Evolutionary conservation across 441 rosid species (phyloP), one percentile per base, ranked within the genome.

Genomic region (Melastoma candidum): DNA sequence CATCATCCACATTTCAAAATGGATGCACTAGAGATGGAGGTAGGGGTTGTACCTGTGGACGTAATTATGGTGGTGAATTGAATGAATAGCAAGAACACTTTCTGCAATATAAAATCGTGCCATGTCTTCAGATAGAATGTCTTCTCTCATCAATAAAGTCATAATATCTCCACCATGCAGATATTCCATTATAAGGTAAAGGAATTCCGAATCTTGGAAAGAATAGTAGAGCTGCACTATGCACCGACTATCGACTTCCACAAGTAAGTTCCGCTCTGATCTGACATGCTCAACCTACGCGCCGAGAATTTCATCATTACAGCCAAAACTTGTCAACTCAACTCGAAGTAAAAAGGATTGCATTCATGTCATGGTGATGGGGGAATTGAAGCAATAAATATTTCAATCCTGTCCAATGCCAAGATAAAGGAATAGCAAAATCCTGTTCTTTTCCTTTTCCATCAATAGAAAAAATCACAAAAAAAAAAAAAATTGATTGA

Each of bases 141-240:
- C 95, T 81, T 90, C 92, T 69, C 97, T 82, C 96, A 90, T 90
- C 60, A 90, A 74, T 67, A 90, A 74, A 43, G 97, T 90, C 96
- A 87, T 90, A 63, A 90, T 90, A 79, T 90, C 97, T 64, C 97
- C 97, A 47, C 96, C 95, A 63, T 95, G 96, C 62, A 90, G 71
- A 74, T 90, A 90, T 79, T 87, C 97, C 95, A 90, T 90, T 47
- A 90, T 87, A 55, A 90, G 87, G 74, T 90, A 90, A 63, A 90
- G 74, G 78, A 71, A 87, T 58, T 82, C 95, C 4, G 94, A 79
- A 74, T 90, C 97, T 87, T 90, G 97, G 68, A 90, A 90, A 54
- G 97, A 90, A 70, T 84, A 90, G 71, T 77, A 82, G 56, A 90
- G 84, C 65, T 90, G 74, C 41, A 84, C 95, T 60, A 87, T 84